Evolutionary conservation across 129 eudicot species (phyloP).

Genomic region (Flaveria trinervia): DNA sequence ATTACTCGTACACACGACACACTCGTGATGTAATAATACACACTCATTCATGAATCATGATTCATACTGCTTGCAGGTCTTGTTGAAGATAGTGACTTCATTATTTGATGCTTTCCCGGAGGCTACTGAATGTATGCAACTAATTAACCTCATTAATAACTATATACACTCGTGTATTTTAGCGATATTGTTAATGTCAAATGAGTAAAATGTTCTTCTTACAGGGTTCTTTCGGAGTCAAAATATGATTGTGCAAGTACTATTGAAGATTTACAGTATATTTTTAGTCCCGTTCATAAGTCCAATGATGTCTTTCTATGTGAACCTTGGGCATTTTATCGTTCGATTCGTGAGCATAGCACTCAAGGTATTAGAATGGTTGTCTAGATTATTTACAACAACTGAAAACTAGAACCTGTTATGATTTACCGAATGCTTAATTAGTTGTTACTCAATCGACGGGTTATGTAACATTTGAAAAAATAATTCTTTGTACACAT

Average conservation of each 20-base stretch:
- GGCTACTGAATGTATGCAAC: slow-evolving; percentile 66
- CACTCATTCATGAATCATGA: not conserved
- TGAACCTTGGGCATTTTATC: slow-evolving; percentile 53
- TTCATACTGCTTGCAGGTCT: slow-evolving; percentile 38
- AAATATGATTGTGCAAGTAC: slow-evolving; percentile 47
- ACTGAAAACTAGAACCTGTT: slow-evolving; percentile 13
- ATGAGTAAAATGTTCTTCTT: not conserved
- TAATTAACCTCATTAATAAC: not conserved
- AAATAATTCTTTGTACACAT: not conserved
- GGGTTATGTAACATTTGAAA: not conserved
- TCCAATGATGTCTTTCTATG: slow-evolving; percentile 63
- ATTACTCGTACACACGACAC: not conserved
- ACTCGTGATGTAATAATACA: not conserved
- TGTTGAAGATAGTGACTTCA: slow-evolving; percentile 61
- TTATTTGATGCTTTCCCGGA: slow-evolving; percentile 81
- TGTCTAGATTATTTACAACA: slow-evolving; percentile 34
- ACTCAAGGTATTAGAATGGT: slow-evolving; percentile 17
- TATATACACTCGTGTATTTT: not conserved
- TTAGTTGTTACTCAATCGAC: not conserved
- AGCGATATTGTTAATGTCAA: slow-evolving; percentile 13
- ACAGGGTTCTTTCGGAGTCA: slow-evolving; percentile 71
- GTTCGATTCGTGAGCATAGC: slow-evolving; percentile 28
- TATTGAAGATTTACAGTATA: slow-evolving; percentile 48
- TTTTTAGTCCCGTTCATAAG: slow-evolving; percentile 52
- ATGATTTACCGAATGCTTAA: not conserved